Evolutionary conservation across 495 filamentous ascomycete genomes (phyloP).

Genomic region (Pseudotulostoma volvatum): DNA sequence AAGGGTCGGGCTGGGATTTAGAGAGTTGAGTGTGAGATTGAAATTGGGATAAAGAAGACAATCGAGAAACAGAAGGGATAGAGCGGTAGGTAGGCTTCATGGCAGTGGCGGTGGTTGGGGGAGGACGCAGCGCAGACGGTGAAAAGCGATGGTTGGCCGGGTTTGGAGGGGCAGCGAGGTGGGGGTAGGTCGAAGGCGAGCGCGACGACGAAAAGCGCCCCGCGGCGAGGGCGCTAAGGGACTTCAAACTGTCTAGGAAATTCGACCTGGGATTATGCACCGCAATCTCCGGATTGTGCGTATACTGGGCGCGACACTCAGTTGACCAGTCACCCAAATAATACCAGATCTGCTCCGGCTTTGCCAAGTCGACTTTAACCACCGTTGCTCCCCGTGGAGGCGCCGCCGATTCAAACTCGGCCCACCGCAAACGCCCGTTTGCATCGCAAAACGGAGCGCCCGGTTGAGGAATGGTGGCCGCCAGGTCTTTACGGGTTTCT

Average conservation of each 20-base stretch:
- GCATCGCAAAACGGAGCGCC: slow-evolving; percentile 42
- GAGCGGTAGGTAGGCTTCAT: slow-evolving; percentile 37
- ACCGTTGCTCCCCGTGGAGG: slow-evolving; percentile 33
- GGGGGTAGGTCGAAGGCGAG: slow-evolving; percentile 2
- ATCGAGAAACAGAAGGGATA: slow-evolving; percentile 12
- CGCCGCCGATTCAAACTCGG: slow-evolving; percentile 55
- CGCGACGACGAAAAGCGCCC: slow-evolving; percentile 2
- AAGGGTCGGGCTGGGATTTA: slow-evolving; percentile 14
- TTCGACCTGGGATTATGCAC: slow-evolving; percentile 41
- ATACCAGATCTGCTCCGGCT: slow-evolving; percentile 63
- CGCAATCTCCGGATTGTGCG: slow-evolving; percentile 51
- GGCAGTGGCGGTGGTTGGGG: slow-evolving; percentile 26
- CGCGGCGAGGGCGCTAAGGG: slow-evolving; percentile 19
- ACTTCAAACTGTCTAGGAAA: slow-evolving; percentile 39
- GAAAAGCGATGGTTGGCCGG: slow-evolving; percentile 21
- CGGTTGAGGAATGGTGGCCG: slow-evolving; percentile 36
- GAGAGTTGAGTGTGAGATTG: slow-evolving; percentile 17
- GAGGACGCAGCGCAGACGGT: slow-evolving; percentile 18
- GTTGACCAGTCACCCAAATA: slow-evolving; percentile 80
- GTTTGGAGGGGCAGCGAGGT: slow-evolving; percentile 11
- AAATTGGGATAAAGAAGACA: slow-evolving; percentile 22
- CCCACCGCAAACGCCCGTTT: slow-evolving; percentile 49
- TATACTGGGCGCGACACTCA: slow-evolving; percentile 84
- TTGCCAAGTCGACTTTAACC: slow-evolving; percentile 43
- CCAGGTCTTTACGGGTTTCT: slow-evolving; percentile 27